phyloP scores from a whole-genome alignment of 2,329 filamentous ascomycete species.

The Ramichloridium luteum region DNA sequence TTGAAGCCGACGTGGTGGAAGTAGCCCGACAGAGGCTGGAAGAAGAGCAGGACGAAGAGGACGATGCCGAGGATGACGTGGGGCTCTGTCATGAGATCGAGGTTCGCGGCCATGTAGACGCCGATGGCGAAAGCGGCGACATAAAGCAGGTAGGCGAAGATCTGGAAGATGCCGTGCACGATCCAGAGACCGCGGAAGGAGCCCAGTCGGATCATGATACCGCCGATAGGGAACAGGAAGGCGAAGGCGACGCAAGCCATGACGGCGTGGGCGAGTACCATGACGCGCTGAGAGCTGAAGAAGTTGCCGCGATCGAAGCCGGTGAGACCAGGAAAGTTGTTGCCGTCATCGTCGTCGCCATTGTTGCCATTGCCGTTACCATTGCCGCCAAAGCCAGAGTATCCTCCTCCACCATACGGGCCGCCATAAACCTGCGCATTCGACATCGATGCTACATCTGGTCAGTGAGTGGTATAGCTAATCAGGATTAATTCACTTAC shows the following conservation, averaged over 20 bases:
- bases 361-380: conserved; percentile 5
- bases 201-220: conserved; percentile 34
- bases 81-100: conserved; percentile 24
- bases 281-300: conserved; percentile 14
- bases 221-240: conserved; percentile 35
- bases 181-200: conserved; percentile 34
- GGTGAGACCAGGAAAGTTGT: conserved; percentile 6
- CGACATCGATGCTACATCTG: too few species aligned
- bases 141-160: conserved; percentile 37
- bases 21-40: conserved; percentile 43
- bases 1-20: conserved; percentile 43
- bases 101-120: conserved; percentile 31
- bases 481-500: too few species aligned
- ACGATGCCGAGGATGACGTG: conserved; percentile 45
- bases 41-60: conserved; percentile 39
- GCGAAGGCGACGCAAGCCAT: conserved; percentile 35
- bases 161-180: conserved; percentile 37
- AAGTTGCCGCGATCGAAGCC: conserved; percentile 5
- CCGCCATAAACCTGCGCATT: too few species aligned
- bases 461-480: too few species aligned
- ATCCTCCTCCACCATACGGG: too few species aligned
- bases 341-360: conserved; percentile 5
- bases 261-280: conserved; percentile 34
- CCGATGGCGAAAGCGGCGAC: conserved; percentile 42
- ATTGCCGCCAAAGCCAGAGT: too few species aligned